phyloP scores from a whole-genome alignment of 108 stramenopile genomes.

The Bacterosira constricta region DNA sequence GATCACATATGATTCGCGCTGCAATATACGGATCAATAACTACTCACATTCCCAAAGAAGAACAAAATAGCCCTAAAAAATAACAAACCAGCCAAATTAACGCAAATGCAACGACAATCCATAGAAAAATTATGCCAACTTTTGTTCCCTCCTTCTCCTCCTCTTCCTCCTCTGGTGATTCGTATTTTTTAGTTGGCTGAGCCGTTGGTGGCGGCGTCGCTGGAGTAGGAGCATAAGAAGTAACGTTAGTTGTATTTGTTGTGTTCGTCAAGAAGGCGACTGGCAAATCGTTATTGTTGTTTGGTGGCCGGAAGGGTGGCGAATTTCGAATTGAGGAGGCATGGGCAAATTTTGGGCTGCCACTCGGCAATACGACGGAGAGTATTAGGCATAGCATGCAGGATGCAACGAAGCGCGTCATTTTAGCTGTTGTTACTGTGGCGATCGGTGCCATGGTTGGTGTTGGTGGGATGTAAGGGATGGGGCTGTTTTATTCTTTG shows the following conservation, averaged over 20 bases:
- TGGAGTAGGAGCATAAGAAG: constrained; percentile 8
- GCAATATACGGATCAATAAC: neutral
- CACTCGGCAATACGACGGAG: no score
- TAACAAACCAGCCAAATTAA: constrained; percentile 22
- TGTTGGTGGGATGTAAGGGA: no score
- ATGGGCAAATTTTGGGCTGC: neutral
- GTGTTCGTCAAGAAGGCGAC: neutral
- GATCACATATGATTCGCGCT: no score
- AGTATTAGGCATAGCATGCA: constrained; percentile 3
- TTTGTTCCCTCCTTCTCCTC: neutral
- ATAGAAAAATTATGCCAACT: neutral
- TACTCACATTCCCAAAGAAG: constrained; percentile 36
- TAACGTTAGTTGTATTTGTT: neutral
- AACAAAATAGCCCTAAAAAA: constrained; percentile 36
- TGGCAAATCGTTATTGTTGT: neutral
- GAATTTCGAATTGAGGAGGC: neutral
- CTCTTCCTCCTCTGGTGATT: constrained; percentile 6
- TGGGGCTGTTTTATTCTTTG: no score
- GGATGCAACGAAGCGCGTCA: neutral
- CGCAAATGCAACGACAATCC: neutral
- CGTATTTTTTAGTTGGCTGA: constrained; percentile 34
- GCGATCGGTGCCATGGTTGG: no score
- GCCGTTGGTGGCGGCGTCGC: constrained; percentile 5
- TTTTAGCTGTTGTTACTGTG: no score
- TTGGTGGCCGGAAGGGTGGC: neutral